phyloP scores from a whole-genome alignment of 345 rosid genomes.

The Sonneratia alba region DNA sequence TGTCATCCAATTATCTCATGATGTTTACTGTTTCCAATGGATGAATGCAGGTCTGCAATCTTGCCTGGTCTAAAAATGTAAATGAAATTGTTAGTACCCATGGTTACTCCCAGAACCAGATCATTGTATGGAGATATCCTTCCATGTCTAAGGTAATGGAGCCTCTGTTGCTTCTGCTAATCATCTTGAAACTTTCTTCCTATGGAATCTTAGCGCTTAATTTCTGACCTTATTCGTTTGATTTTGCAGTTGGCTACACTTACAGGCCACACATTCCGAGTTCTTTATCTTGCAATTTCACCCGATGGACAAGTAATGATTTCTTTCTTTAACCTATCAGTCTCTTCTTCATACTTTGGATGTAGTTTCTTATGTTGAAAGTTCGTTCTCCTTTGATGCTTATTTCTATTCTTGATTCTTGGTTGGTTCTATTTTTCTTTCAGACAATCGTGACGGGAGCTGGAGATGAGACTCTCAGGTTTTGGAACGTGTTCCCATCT shows the following conservation, averaged over 20 bases:
- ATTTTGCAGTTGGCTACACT: slow-evolving; percentile 81
- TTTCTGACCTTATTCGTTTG: not conserved
- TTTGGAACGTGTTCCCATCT: slow-evolving; percentile 97
- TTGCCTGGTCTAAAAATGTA: slow-evolving; percentile 96
- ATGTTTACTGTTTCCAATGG: slow-evolving; percentile 5
- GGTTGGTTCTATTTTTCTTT: slow-evolving; percentile 1
- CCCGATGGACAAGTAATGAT: slow-evolving; percentile 92
- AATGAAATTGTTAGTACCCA: slow-evolving; percentile 98
- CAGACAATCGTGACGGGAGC: slow-evolving; percentile 99
- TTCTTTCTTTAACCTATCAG: not conserved
- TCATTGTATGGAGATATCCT: slow-evolving; percentile 95
- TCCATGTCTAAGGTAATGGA: slow-evolving; percentile 82
- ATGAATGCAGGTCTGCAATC: slow-evolving; percentile 72
- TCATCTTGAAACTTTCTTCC: not conserved
- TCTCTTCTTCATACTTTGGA: not conserved
- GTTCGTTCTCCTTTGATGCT: not conserved
- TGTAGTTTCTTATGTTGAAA: not conserved
- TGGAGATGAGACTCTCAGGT: slow-evolving; percentile 93
- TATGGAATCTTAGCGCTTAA: not conserved
- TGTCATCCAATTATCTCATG: not conserved
- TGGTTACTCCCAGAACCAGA: slow-evolving; percentile 98
- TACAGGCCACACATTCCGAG: slow-evolving; percentile 86
- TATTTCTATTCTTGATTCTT: not conserved
- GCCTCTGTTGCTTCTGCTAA: not conserved
- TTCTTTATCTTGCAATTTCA: slow-evolving; percentile 96